phyloP scores from a whole-genome alignment of 805 yeast genomes.

The Yamadazyma kitorensis region DNA sequence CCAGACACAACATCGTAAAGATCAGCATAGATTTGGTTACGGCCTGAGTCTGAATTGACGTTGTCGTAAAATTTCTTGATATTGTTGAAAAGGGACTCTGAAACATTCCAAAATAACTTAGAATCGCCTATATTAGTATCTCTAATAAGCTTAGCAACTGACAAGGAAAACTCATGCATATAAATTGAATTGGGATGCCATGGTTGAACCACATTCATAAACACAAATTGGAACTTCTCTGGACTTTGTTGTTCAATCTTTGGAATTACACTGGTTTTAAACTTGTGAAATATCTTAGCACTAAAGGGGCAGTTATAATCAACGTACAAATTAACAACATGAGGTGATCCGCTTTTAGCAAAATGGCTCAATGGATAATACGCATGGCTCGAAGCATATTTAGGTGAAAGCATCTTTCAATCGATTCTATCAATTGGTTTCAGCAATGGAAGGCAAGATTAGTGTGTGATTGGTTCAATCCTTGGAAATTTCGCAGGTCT shows the following conservation, averaged over 20 bases:
- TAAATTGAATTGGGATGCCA: constrained; percentile 80
- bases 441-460: too few relatives aligned
- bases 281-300: constrained; percentile 57
- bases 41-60: constrained; percentile 49
- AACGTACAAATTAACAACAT: constrained; percentile 58
- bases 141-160: constrained; percentile 63
- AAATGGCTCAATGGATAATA: constrained; percentile 16
- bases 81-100: constrained; percentile 53
- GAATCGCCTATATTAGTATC: constrained; percentile 12
- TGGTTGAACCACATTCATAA: constrained; percentile 79
- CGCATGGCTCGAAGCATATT: constrained; percentile 37
- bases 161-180: constrained; percentile 69
- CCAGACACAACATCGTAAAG: constrained; percentile 43
- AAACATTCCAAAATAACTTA: constrained; percentile 43
- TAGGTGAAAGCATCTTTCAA: constrained; percentile 42
- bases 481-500: too few relatives aligned
- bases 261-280: constrained; percentile 55
- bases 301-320: constrained; percentile 81
- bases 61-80: constrained; percentile 60
- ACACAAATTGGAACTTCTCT: constrained; percentile 54
- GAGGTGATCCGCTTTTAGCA: constrained; percentile 22
- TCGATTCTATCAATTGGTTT: too few relatives aligned
- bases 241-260: constrained; percentile 43
- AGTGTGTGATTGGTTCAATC: too few relatives aligned
- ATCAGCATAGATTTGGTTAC: constrained; percentile 53